Percentiles rank a stretch among this genome's conserved stretches.
Conservation (phyloP, 2,329 filamentous ascomycete genomes). For the Colletotrichum sp. region DNA sequence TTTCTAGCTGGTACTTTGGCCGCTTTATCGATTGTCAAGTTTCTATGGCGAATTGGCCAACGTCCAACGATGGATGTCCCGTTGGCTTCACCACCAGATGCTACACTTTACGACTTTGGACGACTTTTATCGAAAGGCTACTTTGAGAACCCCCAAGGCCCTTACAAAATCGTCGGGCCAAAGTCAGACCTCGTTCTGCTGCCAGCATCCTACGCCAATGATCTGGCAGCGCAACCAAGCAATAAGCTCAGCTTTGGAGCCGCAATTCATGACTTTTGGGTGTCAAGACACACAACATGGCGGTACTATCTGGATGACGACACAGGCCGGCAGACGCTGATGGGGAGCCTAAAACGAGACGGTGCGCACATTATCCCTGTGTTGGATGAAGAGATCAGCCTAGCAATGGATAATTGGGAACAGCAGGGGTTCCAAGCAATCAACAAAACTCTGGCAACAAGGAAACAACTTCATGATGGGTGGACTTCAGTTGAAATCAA, state of each 20-base stretch:
- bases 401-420: not conserved
- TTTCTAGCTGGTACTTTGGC: not conserved
- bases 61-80: slow-evolving; percentile 12
- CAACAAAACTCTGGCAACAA: not conserved
- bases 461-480: not conserved
- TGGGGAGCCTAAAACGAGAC: not conserved
- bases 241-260: not conserved
- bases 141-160: not conserved
- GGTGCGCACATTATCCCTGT: not conserved
- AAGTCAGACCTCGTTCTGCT: not conserved
- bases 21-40: not conserved
- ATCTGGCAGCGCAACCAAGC: not conserved
- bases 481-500: not conserved
- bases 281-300: not conserved
- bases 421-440: not conserved
- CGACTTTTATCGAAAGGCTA: not conserved
- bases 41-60: slow-evolving; percentile 19
- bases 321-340: not conserved
- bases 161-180: not conserved
- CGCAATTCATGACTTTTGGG: not conserved
- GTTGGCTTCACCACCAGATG: not conserved
- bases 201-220: not conserved
- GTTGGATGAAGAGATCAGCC: not conserved
- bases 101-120: not conserved
- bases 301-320: not conserved